phyloP scores from a whole-genome alignment of 108 stramenopile species.

The Skeletonema costatum region DNA sequence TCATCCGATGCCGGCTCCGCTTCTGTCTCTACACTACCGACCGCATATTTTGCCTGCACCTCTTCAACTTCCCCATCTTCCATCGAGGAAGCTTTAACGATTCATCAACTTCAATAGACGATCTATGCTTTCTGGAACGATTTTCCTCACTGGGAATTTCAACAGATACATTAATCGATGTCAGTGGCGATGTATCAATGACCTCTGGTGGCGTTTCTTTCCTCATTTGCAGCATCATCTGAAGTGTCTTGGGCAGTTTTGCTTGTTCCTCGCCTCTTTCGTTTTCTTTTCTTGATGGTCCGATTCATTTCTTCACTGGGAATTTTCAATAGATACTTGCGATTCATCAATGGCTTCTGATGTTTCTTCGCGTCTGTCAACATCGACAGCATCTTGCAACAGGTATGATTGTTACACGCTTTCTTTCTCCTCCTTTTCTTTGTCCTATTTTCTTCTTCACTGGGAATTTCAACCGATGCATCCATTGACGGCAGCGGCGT shows the following conservation, averaged over 20 bases:
- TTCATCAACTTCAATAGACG: slow-evolving; percentile 16
- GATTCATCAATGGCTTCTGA: neutral
- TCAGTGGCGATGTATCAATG: neutral
- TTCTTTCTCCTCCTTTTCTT: neutral
- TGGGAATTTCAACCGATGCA: neutral
- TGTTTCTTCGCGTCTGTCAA: neutral
- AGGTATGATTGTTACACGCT: neutral
- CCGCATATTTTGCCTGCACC: neutral
- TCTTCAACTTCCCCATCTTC: slow-evolving; percentile 8
- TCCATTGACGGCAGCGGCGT: neutral
- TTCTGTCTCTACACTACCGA: neutral
- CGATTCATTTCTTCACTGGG: neutral
- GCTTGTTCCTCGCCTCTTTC: neutral
- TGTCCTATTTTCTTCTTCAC: neutral
- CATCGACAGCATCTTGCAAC: neutral
- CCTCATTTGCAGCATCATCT: neutral
- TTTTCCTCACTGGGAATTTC: slow-evolving; percentile 5
- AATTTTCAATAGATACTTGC: neutral
- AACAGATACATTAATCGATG: neutral
- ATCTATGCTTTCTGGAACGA: slow-evolving; percentile 4
- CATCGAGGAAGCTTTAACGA: neutral
- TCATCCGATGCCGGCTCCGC: neutral
- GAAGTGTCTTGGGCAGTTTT: neutral
- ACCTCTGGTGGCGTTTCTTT: neutral
- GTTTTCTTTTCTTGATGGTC: slow-evolving; percentile 9